Evolutionary conservation across 768 basidiomycete genomes (phyloP), one percentile per base, ranked within the genome.

Genomic region (Clavaria fumosa): DNA sequence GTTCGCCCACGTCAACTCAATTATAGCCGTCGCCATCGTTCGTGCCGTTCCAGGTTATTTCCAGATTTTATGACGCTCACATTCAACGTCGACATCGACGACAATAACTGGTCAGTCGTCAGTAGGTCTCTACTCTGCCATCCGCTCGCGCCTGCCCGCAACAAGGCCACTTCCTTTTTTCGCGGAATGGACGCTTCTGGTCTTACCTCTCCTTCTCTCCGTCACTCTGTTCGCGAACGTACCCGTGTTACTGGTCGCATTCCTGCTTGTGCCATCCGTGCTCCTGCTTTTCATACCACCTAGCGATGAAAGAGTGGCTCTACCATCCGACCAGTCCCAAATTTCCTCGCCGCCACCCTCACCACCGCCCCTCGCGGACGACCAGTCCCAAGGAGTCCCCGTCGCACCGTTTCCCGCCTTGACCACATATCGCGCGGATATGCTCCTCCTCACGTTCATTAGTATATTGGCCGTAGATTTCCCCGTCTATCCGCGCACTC

Each of bases 401-500:
- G 31, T 44, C 43, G 17, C 28, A n/a, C 67, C 66, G 2, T 57
- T 88, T 32, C 73, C 86, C 1, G 78, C 86, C 27, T 53, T 99
- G 39, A 85, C 88, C 7, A 72, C 78, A 0, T 97, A 93, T 53
- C 66, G 95, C 31, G 77, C 90, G 2, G 84, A 95, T 51, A 91
- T 96, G 90, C 79, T 97, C 69, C 61, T 95, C 14, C 74, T 97
- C 68, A 96, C 95, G 0, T 56, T 81, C 23, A 66, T 93, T 30
- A 78, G 78, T 15, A 97, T 99, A 43, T 73, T 97, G 9, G 93
- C 93, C 0, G 93, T 97, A 35, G 93, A 99, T 54, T 99, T 99
- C 49, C 75, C 73, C 0, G 70, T 91, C 18, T 99, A 96, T 49
- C 95, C 95, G 0, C 71, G 95, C 12, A 57, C 58, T 7, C 66